These are phyloP conservation scores for Hygrocybe coccinea DNA, from an alignment of 768 basidiomycete genomes.

Conservation along the genomic window DNA sequence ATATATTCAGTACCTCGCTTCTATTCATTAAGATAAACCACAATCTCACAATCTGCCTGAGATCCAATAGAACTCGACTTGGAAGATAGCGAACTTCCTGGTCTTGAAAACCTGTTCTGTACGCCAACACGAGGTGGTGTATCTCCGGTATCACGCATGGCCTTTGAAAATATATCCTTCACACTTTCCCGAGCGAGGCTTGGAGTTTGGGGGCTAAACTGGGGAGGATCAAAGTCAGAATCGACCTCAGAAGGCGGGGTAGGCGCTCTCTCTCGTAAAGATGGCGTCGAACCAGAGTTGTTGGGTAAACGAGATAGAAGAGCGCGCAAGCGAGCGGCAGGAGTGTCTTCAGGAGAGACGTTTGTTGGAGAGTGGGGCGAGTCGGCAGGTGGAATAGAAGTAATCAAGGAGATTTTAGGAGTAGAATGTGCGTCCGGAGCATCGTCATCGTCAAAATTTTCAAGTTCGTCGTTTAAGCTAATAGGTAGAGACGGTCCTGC, in stretches of 20 bases:
- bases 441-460: constrained; percentile 20
- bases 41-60: constrained; percentile 47
- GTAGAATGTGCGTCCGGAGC: constrained; percentile 33
- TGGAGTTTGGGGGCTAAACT: constrained; percentile 33
- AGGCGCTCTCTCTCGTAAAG: constrained; percentile 21
- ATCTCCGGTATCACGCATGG: constrained; percentile 57
- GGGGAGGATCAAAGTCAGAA: constrained; percentile 54
- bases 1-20: neutral
- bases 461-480: constrained; percentile 1
- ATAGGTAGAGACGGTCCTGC: constrained; percentile 30
- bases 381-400: constrained; percentile 1
- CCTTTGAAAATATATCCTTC: constrained; percentile 62
- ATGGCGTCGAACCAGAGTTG: constrained; percentile 26
- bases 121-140: too few species aligned
- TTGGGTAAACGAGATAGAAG: constrained; percentile 50
- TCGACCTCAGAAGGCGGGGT: constrained; percentile 45
- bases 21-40: neutral
- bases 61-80: constrained; percentile 36
- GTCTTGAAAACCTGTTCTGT: too few species aligned
- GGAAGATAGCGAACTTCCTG: neutral
- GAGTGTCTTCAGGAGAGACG: constrained; percentile 36
- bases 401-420: constrained; percentile 24
- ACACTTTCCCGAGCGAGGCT: constrained; percentile 55
- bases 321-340: constrained; percentile 61
- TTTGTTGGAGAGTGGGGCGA: constrained; percentile 10